Evolutionary conservation across 208 protist species (phyloP).

Genomic region (Phytomonas serpens): DNA sequence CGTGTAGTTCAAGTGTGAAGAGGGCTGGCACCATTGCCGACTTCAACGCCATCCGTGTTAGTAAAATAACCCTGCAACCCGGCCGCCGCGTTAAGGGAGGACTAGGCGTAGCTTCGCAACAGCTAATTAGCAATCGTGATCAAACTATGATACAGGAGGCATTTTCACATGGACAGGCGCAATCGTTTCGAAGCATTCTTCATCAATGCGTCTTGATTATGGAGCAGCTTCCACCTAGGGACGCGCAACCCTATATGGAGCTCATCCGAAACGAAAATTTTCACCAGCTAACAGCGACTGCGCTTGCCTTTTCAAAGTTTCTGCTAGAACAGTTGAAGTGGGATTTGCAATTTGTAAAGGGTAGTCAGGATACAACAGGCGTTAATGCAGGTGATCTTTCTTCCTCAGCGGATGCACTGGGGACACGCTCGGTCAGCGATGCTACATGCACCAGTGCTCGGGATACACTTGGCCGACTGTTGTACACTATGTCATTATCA

Average conservation of each 20-base stretch:
- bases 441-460: not conserved
- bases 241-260: slow-evolving; percentile 40
- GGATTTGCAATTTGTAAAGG: slow-evolving; percentile 15
- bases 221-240: slow-evolving; percentile 39
- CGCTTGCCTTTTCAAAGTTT: slow-evolving; percentile 42
- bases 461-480: not conserved
- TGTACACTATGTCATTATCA: not conserved
- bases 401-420: not conserved
- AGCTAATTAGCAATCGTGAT: not conserved
- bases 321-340: slow-evolving; percentile 30
- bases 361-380: not conserved
- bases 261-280: slow-evolving; percentile 37
- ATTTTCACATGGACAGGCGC: slow-evolving; percentile 31
- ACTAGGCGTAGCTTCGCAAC: not conserved
- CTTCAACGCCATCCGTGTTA: not conserved
- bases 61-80: not conserved
- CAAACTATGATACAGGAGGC: not conserved
- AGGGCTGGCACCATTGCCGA: not conserved
- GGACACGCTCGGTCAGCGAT: not conserved
- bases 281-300: slow-evolving; percentile 21
- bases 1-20: not conserved
- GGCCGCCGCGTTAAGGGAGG: not conserved
- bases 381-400: not conserved
- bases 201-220: slow-evolving; percentile 45
- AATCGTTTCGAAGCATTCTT: slow-evolving; percentile 34